phyloP scores from a whole-genome alignment of 352 stramenopile species.

The Halophytophthora batemanensis region DNA sequence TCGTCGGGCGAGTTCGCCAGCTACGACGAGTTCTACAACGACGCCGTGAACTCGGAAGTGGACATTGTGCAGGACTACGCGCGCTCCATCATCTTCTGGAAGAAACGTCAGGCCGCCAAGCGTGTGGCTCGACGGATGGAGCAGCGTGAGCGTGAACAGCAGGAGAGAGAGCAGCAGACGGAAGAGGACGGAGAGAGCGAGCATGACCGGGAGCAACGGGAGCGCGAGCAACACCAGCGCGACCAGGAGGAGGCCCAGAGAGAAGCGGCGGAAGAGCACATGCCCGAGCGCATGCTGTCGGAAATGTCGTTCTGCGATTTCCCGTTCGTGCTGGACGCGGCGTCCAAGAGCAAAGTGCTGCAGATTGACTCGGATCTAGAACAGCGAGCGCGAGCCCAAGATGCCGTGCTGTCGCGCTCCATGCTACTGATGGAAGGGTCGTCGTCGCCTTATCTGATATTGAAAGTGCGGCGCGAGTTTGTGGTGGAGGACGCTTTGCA shows the following conservation, averaged over 20 bases:
- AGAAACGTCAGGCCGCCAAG: conserved; percentile 41
- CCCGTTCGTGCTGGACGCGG: conserved; percentile 73
- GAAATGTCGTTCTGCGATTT: conserved; percentile 84
- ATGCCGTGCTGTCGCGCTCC: conserved; percentile 43
- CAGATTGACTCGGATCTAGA: conserved; percentile 79
- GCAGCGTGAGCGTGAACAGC: conserved; percentile 1
- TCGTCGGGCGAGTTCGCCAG: conserved; percentile 35
- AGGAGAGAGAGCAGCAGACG: conserved; percentile 14
- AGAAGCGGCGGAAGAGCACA: conserved; percentile 6
- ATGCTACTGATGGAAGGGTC: conserved; percentile 21
- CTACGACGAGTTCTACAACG: conserved; percentile 82
- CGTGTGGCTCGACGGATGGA: conserved; percentile 14
- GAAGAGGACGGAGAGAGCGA: conserved; percentile 10
- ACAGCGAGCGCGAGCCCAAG: conserved; percentile 53
- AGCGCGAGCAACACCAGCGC: conserved; percentile 13
- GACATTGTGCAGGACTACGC: conserved; percentile 77
- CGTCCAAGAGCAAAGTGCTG: conserved; percentile 73
- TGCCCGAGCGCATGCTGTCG: conserved; percentile 58
- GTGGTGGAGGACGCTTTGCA: conserved; percentile 77
- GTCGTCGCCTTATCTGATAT: conserved; percentile 55
- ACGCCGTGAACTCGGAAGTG: conserved; percentile 79
- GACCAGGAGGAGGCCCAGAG: conserved; percentile 13
- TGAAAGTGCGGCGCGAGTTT: conserved; percentile 66
- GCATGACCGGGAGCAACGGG: conserved; percentile 4
- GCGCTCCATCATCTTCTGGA: conserved; percentile 68